phyloP scores from a whole-genome alignment of 83 land plant species.

The Diphasiastrum complanatum region DNA sequence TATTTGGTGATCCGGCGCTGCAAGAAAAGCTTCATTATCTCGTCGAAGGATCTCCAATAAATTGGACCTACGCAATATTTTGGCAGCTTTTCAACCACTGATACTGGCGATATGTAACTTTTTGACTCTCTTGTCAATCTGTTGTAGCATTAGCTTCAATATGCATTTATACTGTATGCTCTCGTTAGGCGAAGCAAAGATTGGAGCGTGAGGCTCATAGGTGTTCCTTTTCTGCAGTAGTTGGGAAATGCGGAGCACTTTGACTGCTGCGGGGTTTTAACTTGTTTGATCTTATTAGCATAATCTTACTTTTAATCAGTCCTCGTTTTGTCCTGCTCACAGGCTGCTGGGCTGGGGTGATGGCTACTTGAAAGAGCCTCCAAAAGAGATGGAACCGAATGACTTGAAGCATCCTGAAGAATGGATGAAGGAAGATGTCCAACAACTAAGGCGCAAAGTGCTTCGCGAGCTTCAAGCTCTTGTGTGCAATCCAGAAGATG shows the following conservation, averaged over 20 bases:
- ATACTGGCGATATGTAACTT: conserved; percentile 25
- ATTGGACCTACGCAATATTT: conserved; percentile 46
- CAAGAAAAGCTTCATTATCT: conserved; percentile 25
- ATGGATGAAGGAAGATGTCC: conserved; percentile 23
- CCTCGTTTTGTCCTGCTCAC: neutral
- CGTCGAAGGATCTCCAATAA: conserved; percentile 21
- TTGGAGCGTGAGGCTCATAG: neutral
- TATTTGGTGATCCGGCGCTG: conserved; percentile 24
- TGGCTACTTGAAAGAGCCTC: conserved; percentile 30
- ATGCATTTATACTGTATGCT: neutral
- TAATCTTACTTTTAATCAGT: neutral
- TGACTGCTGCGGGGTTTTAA: neutral
- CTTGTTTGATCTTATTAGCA: neutral
- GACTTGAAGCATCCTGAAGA: conserved; percentile 9
- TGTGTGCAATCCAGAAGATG: conserved; percentile 27
- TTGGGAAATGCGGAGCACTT: neutral
- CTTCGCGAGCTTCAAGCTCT: conserved; percentile 32
- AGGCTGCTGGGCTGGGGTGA: conserved; percentile 48
- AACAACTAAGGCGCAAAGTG: conserved; percentile 28
- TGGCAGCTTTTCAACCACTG: conserved; percentile 37
- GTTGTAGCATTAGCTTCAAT: neutral
- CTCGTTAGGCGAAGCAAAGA: neutral
- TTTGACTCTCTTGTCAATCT: neutral
- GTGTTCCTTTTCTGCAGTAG: neutral
- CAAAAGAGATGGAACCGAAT: conserved; percentile 11